These are phyloP conservation scores for Saccharomycopsis capsularis DNA, from an alignment of 805 yeast species.

Conservation along the genomic window DNA sequence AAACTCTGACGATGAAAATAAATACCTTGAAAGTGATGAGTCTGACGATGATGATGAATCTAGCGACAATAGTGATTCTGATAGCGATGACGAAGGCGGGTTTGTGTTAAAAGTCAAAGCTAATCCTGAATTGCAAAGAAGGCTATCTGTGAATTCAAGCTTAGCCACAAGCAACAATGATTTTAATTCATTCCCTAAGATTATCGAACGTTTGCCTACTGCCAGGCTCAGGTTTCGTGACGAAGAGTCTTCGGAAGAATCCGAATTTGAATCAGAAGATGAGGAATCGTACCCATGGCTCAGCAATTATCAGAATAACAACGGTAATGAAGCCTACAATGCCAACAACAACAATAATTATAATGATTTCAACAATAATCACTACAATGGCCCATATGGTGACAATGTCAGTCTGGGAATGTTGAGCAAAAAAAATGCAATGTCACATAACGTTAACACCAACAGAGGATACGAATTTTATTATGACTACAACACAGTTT, in stretches of 20 bases:
- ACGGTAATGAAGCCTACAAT: neutral
- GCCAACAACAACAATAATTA: conserved; percentile 16
- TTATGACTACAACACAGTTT: conserved; percentile 76
- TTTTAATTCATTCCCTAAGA: conserved; percentile 30
- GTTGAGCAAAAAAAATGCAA: conserved; percentile 37
- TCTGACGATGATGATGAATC: conserved; percentile 27
- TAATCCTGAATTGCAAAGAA: conserved; percentile 30
- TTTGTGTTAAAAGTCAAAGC: conserved; percentile 49
- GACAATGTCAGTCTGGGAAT: neutral
- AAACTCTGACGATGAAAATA: conserved; percentile 23
- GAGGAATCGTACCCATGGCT: conserved; percentile 18
- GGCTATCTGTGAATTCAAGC: conserved; percentile 14
- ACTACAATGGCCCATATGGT: conserved; percentile 33
- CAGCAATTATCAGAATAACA: conserved; percentile 1
- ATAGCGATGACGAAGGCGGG: conserved; percentile 55
- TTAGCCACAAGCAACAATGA: conserved; percentile 15
- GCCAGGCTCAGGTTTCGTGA: conserved; percentile 74
- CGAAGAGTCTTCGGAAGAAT: conserved; percentile 39
- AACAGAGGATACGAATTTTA: conserved; percentile 70
- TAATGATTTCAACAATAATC: conserved; percentile 33
- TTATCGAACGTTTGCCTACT: conserved; percentile 78
- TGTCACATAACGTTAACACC: conserved; percentile 67
- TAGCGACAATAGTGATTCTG: conserved; percentile 27
- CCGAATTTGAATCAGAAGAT: conserved; percentile 21
- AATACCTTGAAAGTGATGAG: conserved; percentile 30